Conservation (phyloP, 306 rosid genomes). For the Castanea sativa region DNA sequence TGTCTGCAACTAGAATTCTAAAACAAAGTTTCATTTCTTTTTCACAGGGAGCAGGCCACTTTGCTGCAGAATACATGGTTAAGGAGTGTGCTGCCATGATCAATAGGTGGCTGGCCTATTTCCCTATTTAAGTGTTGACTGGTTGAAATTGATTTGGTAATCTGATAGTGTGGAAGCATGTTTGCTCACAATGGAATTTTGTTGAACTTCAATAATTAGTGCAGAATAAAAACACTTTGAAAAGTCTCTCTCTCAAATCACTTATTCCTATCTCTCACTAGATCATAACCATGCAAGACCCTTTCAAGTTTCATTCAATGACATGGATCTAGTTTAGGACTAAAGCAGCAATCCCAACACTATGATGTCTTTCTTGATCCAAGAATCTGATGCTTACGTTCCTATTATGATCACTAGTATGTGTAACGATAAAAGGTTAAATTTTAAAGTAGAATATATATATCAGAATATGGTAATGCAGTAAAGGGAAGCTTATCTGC, state of each 20-base stretch:
- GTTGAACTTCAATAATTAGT: neutral
- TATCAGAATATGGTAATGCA: neutral
- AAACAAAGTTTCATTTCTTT: neutral
- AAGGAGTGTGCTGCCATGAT: slow-evolving; percentile 24
- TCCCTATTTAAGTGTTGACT: slow-evolving; percentile 10
- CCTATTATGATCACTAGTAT: neutral
- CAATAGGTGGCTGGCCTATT: slow-evolving; percentile 22
- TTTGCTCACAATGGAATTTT: neutral
- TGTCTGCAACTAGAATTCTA: neutral
- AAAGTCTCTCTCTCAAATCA: neutral
- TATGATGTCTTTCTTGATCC: neutral
- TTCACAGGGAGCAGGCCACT: slow-evolving; percentile 28
- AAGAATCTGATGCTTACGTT: neutral
- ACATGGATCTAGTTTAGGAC: neutral
- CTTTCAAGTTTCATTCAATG: neutral
- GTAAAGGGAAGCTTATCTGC: neutral
- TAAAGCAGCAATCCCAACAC: neutral
- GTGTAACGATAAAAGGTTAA: neutral
- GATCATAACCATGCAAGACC: neutral
- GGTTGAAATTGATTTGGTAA: neutral
- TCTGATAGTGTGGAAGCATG: neutral
- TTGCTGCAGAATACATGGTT: slow-evolving; percentile 23
- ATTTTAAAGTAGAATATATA: too few relatives aligned
- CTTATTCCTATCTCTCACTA: neutral
- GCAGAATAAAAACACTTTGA: neutral